Base-by-base conservation (phyloP, 306 rosid genomes). In the Amphicarpaea edgeworthii region DNA sequence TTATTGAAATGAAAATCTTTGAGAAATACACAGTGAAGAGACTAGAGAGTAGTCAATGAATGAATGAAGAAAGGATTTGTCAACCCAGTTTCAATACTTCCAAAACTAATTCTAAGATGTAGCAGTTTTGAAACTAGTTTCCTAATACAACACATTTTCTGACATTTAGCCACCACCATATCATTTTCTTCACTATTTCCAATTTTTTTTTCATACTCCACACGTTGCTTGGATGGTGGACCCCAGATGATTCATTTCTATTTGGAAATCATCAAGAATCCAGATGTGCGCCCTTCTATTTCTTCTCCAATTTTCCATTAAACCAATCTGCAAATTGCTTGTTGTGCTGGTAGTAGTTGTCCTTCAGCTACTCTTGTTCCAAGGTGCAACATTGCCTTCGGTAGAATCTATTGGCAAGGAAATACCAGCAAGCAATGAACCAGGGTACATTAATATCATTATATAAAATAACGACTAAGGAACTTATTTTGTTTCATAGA, bases 241-340 rank as follows among this genome's bases (percentile, higher is more conserved):
- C 19, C 28, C 47, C 17, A 50, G 62, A 50, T 30, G 30, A 32
- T 20, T 30, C 17, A 50, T 28, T 32, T 34, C 32, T 20, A 50
- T 50, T 37, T 32, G 49, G 8, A 34, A 70, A 70, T 30, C 62
- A 50, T 50, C 46, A 70, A 64, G 42, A 40, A 24, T 65, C 66
- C 51, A 40, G 15, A 65, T 10, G 26, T 24, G 16, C 12, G 34
- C 41, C 41, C 43, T 38, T 65, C 15, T 15, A 5, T 54, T 54
- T 21, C 61, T 50, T 46, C 60, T 23, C 19, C 4, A 4, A 34
- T 24, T 68, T 47, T 28, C 28, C 15, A 45, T 43, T 57, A 67
- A 49, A 28, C 41, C 45, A 69, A 69, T 69, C 62, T 28, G 61
- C 75, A 28, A 58, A 73, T 42, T 42, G 70, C 40, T 45, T 12